Percentiles rank a stretch among this genome's conserved stretches.
phyloP scores from a whole-genome alignment of 495 filamentous ascomycete genomes.

The Pyrenula aspistea region DNA sequence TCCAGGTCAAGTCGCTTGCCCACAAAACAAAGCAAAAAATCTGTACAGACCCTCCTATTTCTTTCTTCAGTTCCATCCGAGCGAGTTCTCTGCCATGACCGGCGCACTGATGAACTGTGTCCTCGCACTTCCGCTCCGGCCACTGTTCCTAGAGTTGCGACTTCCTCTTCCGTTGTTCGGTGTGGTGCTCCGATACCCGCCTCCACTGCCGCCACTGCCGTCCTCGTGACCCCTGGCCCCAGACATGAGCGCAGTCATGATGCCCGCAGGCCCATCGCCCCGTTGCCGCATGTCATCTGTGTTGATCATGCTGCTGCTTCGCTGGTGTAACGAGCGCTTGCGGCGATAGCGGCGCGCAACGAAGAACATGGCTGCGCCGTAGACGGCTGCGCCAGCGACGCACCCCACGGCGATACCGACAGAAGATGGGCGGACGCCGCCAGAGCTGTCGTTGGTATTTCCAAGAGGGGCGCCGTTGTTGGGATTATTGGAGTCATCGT shows the following conservation, averaged over 20 bases:
- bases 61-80: constrained; percentile 79
- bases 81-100: constrained; percentile 92
- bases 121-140: constrained; percentile 57
- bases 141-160: constrained; percentile 41
- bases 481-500: constrained; percentile 19
- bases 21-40: background rate
- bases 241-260: constrained; percentile 30
- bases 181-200: constrained; percentile 15
- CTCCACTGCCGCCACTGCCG: constrained; percentile 22
- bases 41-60: background rate
- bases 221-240: constrained; percentile 38
- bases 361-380: constrained; percentile 98
- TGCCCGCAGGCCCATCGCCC: constrained; percentile 23
- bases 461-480: constrained; percentile 32
- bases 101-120: constrained; percentile 71
- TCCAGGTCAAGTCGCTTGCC: background rate
- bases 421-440: constrained; percentile 57
- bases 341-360: constrained; percentile 88
- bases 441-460: constrained; percentile 33
- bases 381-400: constrained; percentile 71
- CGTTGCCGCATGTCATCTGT: constrained; percentile 40
- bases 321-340: constrained; percentile 67
- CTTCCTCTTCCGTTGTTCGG: constrained; percentile 27
- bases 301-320: constrained; percentile 55
- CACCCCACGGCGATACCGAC: constrained; percentile 73